Percentiles rank a stretch among this genome's conserved stretches.
phyloP scores from a whole-genome alignment of 2,329 filamentous ascomycete genomes.

The Cordyceps cicadae region DNA sequence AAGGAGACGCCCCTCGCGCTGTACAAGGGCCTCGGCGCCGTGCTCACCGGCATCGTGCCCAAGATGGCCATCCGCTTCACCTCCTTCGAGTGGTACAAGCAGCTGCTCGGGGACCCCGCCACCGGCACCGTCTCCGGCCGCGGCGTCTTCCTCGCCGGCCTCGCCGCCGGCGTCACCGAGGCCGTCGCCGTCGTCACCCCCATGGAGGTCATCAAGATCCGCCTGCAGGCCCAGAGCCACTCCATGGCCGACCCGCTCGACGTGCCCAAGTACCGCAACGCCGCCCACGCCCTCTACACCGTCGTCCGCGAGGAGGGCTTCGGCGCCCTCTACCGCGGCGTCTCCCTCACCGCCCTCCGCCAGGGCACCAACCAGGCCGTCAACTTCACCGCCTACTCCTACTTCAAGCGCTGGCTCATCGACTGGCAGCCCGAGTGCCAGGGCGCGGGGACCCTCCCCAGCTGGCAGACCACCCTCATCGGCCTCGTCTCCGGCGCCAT shows the following conservation, averaged over 20 bases:
- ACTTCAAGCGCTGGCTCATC: slow-evolving; percentile 77
- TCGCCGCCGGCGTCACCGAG: slow-evolving; percentile 90
- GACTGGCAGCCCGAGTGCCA: slow-evolving; percentile 61
- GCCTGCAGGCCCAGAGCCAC: slow-evolving; percentile 95
- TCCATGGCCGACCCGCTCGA: slow-evolving; percentile 95
- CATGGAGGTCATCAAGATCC: slow-evolving; percentile 99
- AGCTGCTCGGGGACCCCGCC: slow-evolving; percentile 60
- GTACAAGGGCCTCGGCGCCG: slow-evolving; percentile 97
- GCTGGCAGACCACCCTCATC: slow-evolving; percentile 85
- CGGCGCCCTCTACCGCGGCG: slow-evolving; percentile 83
- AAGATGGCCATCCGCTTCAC: slow-evolving; percentile 99
- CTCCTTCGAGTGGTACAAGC: slow-evolving; percentile 93
- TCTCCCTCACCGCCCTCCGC: slow-evolving; percentile 82
- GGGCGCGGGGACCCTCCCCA: slow-evolving; percentile 55
- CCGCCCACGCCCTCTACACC: slow-evolving; percentile 73
- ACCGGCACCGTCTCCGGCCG: slow-evolving; percentile 61
- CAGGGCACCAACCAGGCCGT: slow-evolving; percentile 97
- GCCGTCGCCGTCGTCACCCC: slow-evolving; percentile 93
- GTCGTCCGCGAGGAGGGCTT: slow-evolving; percentile 86
- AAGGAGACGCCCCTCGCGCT: slow-evolving; percentile 86
- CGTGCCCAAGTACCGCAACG: slow-evolving; percentile 93
- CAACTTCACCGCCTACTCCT: slow-evolving; percentile 96
- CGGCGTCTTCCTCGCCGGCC: slow-evolving; percentile 67
- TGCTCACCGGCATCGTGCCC: slow-evolving; percentile 90
- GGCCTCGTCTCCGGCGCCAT: slow-evolving; percentile 89